These are phyloP conservation scores for Theileria sp. DNA, from an alignment of 169 alveolate species.

Conservation along the genomic window DNA sequence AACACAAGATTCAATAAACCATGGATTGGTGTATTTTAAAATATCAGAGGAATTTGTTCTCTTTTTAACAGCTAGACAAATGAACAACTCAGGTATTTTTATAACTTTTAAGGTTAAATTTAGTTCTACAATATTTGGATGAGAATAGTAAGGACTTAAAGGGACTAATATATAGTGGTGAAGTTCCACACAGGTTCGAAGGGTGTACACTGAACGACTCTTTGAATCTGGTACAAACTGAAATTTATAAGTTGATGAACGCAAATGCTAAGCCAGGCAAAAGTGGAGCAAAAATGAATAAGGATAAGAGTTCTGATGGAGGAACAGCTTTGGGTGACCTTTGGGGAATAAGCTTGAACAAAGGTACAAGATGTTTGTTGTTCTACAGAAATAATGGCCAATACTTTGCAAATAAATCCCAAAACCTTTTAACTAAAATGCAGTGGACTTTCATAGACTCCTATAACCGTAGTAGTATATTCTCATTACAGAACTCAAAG, in stretches of 20 bases:
- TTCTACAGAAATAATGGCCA: slow-evolving; percentile 37
- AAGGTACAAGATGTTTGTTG: slow-evolving; percentile 62
- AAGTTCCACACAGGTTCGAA: slow-evolving; percentile 19
- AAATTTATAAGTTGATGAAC: slow-evolving; percentile 21
- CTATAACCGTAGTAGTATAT: slow-evolving; percentile 33
- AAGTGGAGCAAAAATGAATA: neutral
- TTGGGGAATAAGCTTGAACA: slow-evolving; percentile 58
- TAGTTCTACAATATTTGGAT: slow-evolving; percentile 54
- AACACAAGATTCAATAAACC: slow-evolving; percentile 32
- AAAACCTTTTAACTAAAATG: slow-evolving; percentile 24
- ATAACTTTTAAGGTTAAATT: neutral
- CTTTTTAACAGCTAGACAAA: slow-evolving; percentile 49
- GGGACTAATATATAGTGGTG: slow-evolving; percentile 61
- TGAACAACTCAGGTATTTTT: slow-evolving; percentile 28
- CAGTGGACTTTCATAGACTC: slow-evolving; percentile 59
- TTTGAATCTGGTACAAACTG: slow-evolving; percentile 43
- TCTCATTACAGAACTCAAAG: slow-evolving; percentile 37
- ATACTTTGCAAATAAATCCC: slow-evolving; percentile 1
- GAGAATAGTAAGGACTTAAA: slow-evolving; percentile 54
- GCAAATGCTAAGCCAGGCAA: slow-evolving; percentile 4
- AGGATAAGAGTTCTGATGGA: neutral
- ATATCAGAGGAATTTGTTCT: slow-evolving; percentile 38
- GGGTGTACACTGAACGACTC: slow-evolving; percentile 20
- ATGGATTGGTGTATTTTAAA: slow-evolving; percentile 45
- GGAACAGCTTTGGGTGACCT: slow-evolving; percentile 42